Percentiles rank a stretch among this genome's conserved stretches.
Conservation (phyloP, 164 flowering plant species). For the Kalanchoe fedtschenkoi region DNA sequence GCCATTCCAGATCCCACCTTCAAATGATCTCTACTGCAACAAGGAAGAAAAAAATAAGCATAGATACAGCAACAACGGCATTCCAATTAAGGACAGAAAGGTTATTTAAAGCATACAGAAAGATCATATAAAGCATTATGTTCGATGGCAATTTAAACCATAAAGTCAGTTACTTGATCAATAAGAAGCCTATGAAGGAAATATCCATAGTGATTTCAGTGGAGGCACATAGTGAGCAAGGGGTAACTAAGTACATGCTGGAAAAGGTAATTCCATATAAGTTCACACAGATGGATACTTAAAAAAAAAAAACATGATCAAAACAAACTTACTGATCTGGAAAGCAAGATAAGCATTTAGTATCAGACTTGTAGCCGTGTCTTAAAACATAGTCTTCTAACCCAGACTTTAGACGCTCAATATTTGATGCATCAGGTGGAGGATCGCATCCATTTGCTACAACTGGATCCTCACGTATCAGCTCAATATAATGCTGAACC, state of each 20-base stretch:
- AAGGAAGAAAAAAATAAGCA: neutral
- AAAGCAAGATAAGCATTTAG: constrained; percentile 47
- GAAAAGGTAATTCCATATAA: neutral
- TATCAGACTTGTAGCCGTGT: constrained; percentile 38
- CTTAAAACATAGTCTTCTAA: constrained; percentile 52
- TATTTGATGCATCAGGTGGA: constrained; percentile 25
- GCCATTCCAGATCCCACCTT: constrained; percentile 61
- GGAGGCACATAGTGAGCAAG: no score
- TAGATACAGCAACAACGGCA: neutral
- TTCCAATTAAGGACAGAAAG: neutral
- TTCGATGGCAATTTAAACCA: neutral
- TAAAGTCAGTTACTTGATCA: neutral
- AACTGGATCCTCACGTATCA: constrained; percentile 23
- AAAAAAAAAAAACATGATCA: neutral
- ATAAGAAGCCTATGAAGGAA: neutral
- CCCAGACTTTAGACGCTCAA: constrained; percentile 48
- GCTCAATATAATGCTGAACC: constrained; percentile 26
- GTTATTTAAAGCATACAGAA: neutral
- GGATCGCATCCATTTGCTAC: constrained; percentile 25
- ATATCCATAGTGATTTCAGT: no score
- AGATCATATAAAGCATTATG: neutral
- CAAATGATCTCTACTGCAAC: constrained; percentile 31
- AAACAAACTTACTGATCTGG: constrained; percentile 28
- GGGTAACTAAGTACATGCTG: no score
- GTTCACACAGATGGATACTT: neutral